Percentiles rank a stretch among this genome's conserved stretches.
These are phyloP conservation scores for Cercospora sojina DNA, from an alignment of 2,329 filamentous ascomycete species.

Conservation along the genomic window DNA sequence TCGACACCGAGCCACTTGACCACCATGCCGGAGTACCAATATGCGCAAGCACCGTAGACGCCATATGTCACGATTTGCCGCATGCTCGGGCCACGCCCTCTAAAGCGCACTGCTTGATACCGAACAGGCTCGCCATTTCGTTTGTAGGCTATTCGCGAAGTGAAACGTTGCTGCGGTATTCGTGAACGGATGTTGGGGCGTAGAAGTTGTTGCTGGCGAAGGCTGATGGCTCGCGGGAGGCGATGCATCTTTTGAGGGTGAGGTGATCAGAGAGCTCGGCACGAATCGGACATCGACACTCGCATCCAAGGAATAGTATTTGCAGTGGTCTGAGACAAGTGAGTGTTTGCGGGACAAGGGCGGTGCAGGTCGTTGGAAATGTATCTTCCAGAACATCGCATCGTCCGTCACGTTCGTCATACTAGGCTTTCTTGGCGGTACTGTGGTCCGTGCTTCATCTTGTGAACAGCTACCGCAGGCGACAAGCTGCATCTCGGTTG, in stretches of 20 bases:
- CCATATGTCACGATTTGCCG: conserved; percentile 28
- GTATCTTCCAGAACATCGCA: neutral
- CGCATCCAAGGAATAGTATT: neutral
- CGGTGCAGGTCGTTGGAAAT: neutral
- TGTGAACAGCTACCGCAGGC: conserved; percentile 3
- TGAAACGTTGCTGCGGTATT: conserved; percentile 14
- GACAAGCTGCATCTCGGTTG: neutral
- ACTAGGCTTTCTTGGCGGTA: neutral
- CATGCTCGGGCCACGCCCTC: conserved; percentile 39
- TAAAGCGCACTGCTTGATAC: conserved; percentile 44
- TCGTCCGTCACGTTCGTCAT: neutral
- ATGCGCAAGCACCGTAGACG: conserved; percentile 28
- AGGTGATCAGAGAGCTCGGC: neutral
- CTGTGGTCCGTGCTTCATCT: neutral
- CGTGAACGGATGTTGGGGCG: conserved; percentile 11
- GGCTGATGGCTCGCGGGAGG: conserved; percentile 32
- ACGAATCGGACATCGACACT: neutral
- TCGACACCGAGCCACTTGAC: conserved; percentile 31
- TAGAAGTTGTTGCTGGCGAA: conserved; percentile 31
- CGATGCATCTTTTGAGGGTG: conserved; percentile 28
- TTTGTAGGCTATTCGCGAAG: conserved; percentile 20
- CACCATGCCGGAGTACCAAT: conserved; percentile 30
- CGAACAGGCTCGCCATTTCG: conserved; percentile 29
- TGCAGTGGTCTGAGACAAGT: neutral
- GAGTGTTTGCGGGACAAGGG: neutral